These are phyloP conservation scores for Alopecurus myosuroides DNA, from an alignment of 176 grass and related monocot genomes.

Conservation along the genomic window DNA sequence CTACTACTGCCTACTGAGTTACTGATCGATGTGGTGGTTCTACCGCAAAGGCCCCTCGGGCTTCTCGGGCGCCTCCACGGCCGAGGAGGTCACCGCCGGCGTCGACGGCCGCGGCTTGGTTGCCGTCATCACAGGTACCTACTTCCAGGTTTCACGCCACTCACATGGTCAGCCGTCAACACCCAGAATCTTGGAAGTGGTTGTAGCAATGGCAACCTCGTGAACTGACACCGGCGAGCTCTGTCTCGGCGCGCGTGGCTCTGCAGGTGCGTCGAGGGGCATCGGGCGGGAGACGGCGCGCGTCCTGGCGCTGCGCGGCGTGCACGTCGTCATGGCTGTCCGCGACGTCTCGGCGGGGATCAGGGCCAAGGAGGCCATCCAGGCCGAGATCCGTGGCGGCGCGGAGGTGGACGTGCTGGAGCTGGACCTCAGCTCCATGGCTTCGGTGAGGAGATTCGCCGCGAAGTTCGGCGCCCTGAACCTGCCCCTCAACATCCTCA, in stretches of 20 bases:
- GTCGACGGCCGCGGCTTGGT: conserved; percentile 39
- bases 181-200: not conserved
- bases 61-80: conserved; percentile 62
- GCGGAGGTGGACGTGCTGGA: conserved; percentile 51
- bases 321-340: conserved; percentile 53
- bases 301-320: conserved; percentile 54
- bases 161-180: not conserved
- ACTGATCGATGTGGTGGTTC: conserved; percentile 42
- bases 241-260: not conserved
- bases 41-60: conserved; percentile 38
- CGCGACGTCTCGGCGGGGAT: conserved; percentile 45
- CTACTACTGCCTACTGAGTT: not conserved
- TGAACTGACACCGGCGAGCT: not conserved
- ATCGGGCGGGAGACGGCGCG: conserved; percentile 64
- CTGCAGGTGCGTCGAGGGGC: conserved; percentile 60
- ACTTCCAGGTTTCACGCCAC: not conserved
- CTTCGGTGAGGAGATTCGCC: conserved; percentile 52
- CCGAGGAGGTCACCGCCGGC: conserved; percentile 55
- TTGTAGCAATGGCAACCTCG: not conserved
- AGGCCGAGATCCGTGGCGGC: conserved; percentile 21
- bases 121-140: conserved; percentile 46
- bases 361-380: conserved; percentile 31
- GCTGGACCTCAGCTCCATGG: conserved; percentile 72
- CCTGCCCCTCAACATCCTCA: conserved; percentile 58
- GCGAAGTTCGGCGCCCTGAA: conserved; percentile 39